Evolutionary conservation across 129 eudicot genomes (phyloP).

Genomic region (carrot (Daucus carota)): DH1_v3.0 NC_030389.2:10183501-10184000

Average conservation of each 20-base stretch:
- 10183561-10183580: background rate
- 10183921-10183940: background rate
- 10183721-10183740: background rate
- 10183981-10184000: background rate
- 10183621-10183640: background rate
- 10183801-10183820: background rate
- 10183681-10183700: background rate
- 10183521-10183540: constrained; percentile 67
- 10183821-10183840: background rate
- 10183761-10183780: background rate
- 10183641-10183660: background rate
- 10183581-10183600: background rate
- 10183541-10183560: background rate
- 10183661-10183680: background rate
- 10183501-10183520: constrained; percentile 75
- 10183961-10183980: background rate
- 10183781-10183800: background rate
- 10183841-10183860: background rate
- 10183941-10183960: background rate
- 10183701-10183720: background rate
- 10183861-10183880: background rate
- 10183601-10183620: background rate
- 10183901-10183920: background rate
- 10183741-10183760: background rate
- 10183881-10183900: background rate